These are phyloP conservation scores for Schizophyllum commune DNA, from an alignment of 1,284 basidiomycete species.

Conservation along the genomic window DNA sequence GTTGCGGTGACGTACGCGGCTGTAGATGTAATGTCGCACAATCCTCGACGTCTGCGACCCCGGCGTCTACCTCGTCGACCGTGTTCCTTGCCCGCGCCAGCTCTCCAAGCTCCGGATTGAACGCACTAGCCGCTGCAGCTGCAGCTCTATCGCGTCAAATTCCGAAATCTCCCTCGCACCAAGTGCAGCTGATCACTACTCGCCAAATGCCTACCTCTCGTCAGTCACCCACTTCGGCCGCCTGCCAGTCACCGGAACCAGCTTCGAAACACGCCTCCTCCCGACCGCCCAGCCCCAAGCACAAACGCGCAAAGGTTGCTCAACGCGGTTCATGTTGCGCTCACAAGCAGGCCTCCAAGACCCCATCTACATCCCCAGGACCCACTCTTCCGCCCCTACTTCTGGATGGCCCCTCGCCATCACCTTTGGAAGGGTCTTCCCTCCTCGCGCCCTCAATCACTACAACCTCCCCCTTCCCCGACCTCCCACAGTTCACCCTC, in stretches of 20 bases:
- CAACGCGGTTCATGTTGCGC: constrained; percentile 9
- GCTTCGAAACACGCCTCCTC: constrained; percentile 17
- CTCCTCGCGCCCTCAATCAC: too few relatives aligned
- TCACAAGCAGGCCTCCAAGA: not conserved
- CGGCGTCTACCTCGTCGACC: constrained; percentile 43
- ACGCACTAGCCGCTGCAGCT: constrained; percentile 10
- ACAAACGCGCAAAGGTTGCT: constrained; percentile 24
- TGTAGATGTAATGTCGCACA: constrained; percentile 34
- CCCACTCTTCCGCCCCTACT: constrained; percentile 39
- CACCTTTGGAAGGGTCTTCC: too few relatives aligned
- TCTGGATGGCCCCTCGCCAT: not conserved
- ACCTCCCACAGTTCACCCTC: constrained; percentile 22
- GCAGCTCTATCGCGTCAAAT: constrained; percentile 12
- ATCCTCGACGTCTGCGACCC: constrained; percentile 19
- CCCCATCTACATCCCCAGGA: constrained; percentile 13
- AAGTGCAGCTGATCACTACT: too few relatives aligned
- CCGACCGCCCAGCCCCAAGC: constrained; percentile 17
- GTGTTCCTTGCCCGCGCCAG: constrained; percentile 17
- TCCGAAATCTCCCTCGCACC: too few relatives aligned
- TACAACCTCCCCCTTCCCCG: too few relatives aligned
- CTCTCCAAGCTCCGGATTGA: constrained; percentile 17
- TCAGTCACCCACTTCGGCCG: constrained; percentile 6
- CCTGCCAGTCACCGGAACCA: constrained; percentile 1
- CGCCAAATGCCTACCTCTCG: constrained; percentile 1
- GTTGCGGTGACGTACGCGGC: constrained; percentile 46